Evolutionary conservation across 345 rosid genomes (phyloP), one percentile per base, ranked within the genome.

Genomic region (Bruguiera sexangula): DNA sequence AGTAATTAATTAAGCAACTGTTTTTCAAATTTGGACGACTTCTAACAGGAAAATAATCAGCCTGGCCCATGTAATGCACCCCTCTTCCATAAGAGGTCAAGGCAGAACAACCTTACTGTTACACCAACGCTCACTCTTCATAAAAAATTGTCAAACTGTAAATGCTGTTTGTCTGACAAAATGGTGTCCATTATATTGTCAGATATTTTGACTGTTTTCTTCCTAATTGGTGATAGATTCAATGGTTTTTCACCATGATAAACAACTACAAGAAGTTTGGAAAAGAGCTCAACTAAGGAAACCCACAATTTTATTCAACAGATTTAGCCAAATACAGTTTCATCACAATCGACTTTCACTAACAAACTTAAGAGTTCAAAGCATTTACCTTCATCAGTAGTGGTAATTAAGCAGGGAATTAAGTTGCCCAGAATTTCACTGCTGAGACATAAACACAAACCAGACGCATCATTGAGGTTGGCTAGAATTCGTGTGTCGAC

Each of bases 291-390:
- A 61, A 66, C 85, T 71, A 86, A 75, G 76, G 72, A 90, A 87
- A 75, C 82, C 88, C 59, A 87, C 91, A 26, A 88, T 81, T 76
- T 91, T 86, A 76, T 92, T 92, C 82, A 92, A 79, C 59, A 92
- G 74, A 78, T 95, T 92, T 65, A 88, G 75, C 74, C 99, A 66
- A 95, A 89, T 22, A 95, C 91, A 0, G 97, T 91, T 79, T 95
- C 97, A 79, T 95, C 91, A 58, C 97, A 92, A 68, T 95, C 89
- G 73, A 92, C 84, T 85, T 95, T 92, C 3, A 87, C 75, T 11
- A 76, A 77, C 56, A 86, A 32, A 30, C 83, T 82, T 69, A 92
- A 73, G 51, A 83, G 89, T 65, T 92, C 89, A 1, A 79, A 81
- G 84, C 95, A 88, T 80, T 88, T 89, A 76, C 99, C 99, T 85